Conservation (phyloP, 2,329 filamentous ascomycete species). For the Cladophialophora yegresii region DNA sequence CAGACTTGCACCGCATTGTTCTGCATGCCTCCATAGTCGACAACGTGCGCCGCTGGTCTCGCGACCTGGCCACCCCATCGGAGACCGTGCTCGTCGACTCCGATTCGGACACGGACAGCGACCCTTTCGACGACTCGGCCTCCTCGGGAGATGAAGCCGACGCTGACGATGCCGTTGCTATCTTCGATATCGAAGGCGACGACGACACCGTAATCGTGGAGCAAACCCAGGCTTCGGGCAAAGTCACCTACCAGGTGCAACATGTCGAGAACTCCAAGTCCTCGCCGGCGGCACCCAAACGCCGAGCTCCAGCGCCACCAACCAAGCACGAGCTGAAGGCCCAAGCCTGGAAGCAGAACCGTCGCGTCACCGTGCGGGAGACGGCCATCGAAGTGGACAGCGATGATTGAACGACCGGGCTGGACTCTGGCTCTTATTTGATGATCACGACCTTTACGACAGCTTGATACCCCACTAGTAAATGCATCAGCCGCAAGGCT, state of each 20-base stretch:
- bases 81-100: constrained; percentile 30
- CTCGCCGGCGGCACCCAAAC: constrained; percentile 13
- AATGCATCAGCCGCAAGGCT: constrained; percentile 14
- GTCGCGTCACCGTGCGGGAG: constrained; percentile 26
- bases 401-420: constrained; percentile 23
- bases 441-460: constrained; percentile 10
- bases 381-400: constrained; percentile 29
- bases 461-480: constrained; percentile 14
- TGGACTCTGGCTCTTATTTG: neutral
- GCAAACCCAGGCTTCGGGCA: constrained; percentile 4
- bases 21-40: constrained; percentile 30
- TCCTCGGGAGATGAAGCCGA: constrained; percentile 17
- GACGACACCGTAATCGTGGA: constrained; percentile 17
- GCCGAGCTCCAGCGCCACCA: constrained; percentile 25
- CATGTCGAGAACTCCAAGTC: constrained; percentile 13
- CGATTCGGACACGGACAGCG: constrained; percentile 26
- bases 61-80: constrained; percentile 24
- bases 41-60: constrained; percentile 31
- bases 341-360: constrained; percentile 27
- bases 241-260: constrained; percentile 9
- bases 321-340: constrained; percentile 23
- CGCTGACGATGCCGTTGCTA: constrained; percentile 24
- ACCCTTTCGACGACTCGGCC: constrained; percentile 30
- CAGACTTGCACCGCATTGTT: constrained; percentile 30
- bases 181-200: constrained; percentile 28